These are phyloP conservation scores for Debaryomyces subglobosus DNA, from an alignment of 1,139 yeast genomes.

Conservation along the genomic window DNA sequence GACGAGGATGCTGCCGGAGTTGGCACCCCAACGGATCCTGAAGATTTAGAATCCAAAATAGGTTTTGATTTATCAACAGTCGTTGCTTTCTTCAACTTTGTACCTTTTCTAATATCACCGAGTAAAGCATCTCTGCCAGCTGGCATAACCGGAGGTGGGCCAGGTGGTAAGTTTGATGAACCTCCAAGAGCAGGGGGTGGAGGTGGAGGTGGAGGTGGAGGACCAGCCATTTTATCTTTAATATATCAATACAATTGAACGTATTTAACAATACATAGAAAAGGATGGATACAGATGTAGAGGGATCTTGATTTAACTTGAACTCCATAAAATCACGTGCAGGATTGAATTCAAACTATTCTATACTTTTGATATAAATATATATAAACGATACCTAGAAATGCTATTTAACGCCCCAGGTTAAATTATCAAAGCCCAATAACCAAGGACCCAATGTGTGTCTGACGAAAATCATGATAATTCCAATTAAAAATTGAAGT, in stretches of 20 bases:
- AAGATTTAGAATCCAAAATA: constrained; percentile 37
- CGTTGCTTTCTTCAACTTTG: constrained; percentile 68
- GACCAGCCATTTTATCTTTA: constrained; percentile 22
- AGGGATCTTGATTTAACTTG: neutral
- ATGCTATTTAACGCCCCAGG: constrained; percentile 46
- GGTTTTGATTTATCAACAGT: constrained; percentile 52
- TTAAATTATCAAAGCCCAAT: constrained; percentile 85
- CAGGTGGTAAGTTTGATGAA: constrained; percentile 20
- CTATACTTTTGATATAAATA: neutral
- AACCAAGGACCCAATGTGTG: constrained; percentile 86
- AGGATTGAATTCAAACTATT: neutral
- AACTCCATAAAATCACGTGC: constrained; percentile 2
- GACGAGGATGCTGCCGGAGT: constrained; percentile 16
- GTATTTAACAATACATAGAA: neutral
- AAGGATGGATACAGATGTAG: neutral
- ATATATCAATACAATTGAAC: constrained; percentile 2
- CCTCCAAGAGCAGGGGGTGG: constrained; percentile 24
- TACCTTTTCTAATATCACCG: constrained; percentile 86
- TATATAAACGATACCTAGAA: neutral
- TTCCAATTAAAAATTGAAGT: constrained; percentile 67
- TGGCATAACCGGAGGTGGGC: constrained; percentile 38
- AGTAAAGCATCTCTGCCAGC: constrained; percentile 77
- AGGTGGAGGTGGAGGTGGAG: constrained; percentile 45
- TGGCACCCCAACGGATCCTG: constrained; percentile 12
- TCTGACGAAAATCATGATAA: constrained; percentile 68